phyloP scores from a whole-genome alignment of 106 monocot genomes.

The Acorus gramineus region DNA sequence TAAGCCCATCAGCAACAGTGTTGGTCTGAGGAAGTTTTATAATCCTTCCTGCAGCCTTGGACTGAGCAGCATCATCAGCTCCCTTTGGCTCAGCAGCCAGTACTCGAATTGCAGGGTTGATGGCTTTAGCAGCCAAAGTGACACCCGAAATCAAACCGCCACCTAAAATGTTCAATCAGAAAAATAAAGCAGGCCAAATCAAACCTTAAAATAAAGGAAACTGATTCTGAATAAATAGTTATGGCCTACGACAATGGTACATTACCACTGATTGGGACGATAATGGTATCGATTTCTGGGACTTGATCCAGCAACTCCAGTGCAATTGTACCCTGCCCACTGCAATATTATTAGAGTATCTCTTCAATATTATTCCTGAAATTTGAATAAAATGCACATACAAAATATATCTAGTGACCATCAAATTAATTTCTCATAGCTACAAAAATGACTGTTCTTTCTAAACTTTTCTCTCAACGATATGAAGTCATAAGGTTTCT shows the following conservation, averaged over 20 bases:
- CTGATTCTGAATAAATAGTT: not conserved
- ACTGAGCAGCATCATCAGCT: conserved; percentile 85
- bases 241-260: conserved; percentile 5
- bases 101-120: conserved; percentile 71
- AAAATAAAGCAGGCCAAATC: not conserved
- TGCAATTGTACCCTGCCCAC: conserved; percentile 87
- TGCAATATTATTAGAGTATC: conserved; percentile 11
- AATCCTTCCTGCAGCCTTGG: conserved; percentile 65
- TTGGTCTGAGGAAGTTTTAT: conserved; percentile 43
- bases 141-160: conserved; percentile 93
- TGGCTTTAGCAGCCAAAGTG: conserved; percentile 76
- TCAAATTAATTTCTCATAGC: not conserved
- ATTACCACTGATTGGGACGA: conserved; percentile 86
- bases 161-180: conserved; percentile 28
- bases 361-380: not conserved
- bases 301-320: conserved; percentile 78
- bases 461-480: no score
- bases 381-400: not conserved
- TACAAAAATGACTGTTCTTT: no score
- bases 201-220: not conserved
- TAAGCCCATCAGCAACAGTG: conserved; percentile 92
- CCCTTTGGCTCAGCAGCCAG: conserved; percentile 89
- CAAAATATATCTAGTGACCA: not conserved
- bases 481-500: no score
- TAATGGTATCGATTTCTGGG: conserved; percentile 62